Evolutionary conservation across 75 land plant genomes (phyloP), one percentile per base, ranked within the genome.

Genomic region (Ceratopteris richardii): DNA sequence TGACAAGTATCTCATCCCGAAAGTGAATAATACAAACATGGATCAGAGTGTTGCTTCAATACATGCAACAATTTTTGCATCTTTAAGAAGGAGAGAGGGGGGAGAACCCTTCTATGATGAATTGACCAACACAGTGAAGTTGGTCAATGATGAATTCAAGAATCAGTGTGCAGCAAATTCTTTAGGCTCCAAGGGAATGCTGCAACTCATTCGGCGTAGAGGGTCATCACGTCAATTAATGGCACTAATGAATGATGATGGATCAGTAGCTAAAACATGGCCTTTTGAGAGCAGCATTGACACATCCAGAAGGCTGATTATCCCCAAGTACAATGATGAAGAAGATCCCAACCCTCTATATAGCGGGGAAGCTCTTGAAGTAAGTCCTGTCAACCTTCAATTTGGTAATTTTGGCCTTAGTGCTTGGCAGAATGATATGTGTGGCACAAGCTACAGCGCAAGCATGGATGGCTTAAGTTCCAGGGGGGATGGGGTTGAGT

Each of bases 1-100:
- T 55, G 89, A 87, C 31, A 94, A 94, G 65, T 81, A 85, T 78
- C 71, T 83, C 24, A 82, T 88, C 26, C 98, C 97, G 2, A 92
- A 87, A 71, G 75, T 92, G 53, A 87, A 92, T 67, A 92, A 92
- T 54, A 92, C 97, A n/a, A 94, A 94, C 61, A 96, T 94, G 54
- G 98, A 94, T 61, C 77, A 70, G 47, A 88, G 95, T 77, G 95
- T 94, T 4, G 95, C 90, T n/a, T 80, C 83, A 2, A 94, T 94
- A 23, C 90, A 94, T 76, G 98, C 98, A 6, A 94, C 90, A 33
- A 84, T 94, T 10, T 94, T 88, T 40, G 72, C 79, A 44, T 83
- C 85, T 67, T 66, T 88, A 36, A 75, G 95, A 0, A 81, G 83
- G 42, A 74, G 83, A 43, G 87, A 72, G 33, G 82, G 59, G 51